Base-by-base conservation (phyloP, 345 rosid species). In the Alliaria petiolata region DNA sequence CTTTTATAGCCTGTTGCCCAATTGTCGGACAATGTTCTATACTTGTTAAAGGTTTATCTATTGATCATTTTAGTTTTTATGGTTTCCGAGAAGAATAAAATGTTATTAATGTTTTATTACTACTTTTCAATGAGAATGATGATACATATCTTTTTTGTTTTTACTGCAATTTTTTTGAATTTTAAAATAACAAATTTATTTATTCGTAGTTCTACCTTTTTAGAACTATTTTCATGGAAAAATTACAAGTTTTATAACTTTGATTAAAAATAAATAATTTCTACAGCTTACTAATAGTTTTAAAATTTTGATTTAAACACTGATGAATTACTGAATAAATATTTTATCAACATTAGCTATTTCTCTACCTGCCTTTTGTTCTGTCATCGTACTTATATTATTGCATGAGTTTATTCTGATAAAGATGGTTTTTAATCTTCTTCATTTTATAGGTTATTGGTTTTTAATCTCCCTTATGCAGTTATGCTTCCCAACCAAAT, bases 1-100 rank as follows among this genome's bases (percentile, higher is more conserved):
- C 73, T 74, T 74, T 40, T 60, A 42, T 74, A 67, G 73, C 13
- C 4, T 59, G 62, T 50, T 59, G 56, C 68, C 56, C 15, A 67
- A 33, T 74, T 67, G 40, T 50, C 56, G 62, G 73, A 66, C 78
- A 50, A 34, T 50, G 20, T 55, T 64, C 45, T 35, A 55, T 46
- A 36, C n/a, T 15, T 46, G 11, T 22, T 11, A 49, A 47, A 36
- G 33, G 8, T 2, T 40, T 30, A 38, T 4, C 28, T 30, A 39
- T 11, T 16, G 61, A 62, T 31, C 26, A 36, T 50, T 51, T 30
- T 0, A 13, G 5, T 4, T 16, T 16, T 19, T n/a, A 9, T 43
- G 15, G 12, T 47, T 59, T 15, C 25, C 30, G 2, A 67, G 43
- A 55, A 67, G 11, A 68, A 55, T 43, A 6, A 43, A 55, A 51